A percentile compares a stretch with the other conserved stretches of the same genome.
Evolutionary conservation across 2,329 filamentous ascomycete species (phyloP).

Genomic region (Rutstroemia sydowiana): DNA sequence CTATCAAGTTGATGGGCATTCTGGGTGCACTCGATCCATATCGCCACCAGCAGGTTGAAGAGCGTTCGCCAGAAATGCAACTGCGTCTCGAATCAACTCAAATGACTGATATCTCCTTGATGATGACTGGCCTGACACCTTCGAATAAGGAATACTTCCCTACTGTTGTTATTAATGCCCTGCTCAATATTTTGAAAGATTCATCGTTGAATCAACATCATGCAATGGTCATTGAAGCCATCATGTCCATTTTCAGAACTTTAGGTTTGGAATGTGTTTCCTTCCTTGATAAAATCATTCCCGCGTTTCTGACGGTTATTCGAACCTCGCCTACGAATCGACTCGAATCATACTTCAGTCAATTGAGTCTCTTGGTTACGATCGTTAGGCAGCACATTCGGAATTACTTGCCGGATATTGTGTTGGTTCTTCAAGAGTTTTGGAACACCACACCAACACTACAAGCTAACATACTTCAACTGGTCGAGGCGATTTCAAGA

Average conservation of each 20-base stretch:
- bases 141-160: slow-evolving; percentile 98
- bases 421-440: slow-evolving; percentile 79
- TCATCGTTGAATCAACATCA: slow-evolving; percentile 85
- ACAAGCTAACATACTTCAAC: slow-evolving; percentile 82
- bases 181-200: slow-evolving; percentile 87
- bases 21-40: slow-evolving; percentile 93
- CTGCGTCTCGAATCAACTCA: slow-evolving; percentile 54
- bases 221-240: slow-evolving; percentile 88
- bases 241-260: slow-evolving; percentile 98
- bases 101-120: slow-evolving; percentile 88
- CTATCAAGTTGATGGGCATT: slow-evolving; percentile 95
- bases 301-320: slow-evolving; percentile 87
- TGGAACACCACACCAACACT: slow-evolving; percentile 77
- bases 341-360: slow-evolving; percentile 95
- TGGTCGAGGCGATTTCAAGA: slow-evolving; percentile 89
- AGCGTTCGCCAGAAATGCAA: slow-evolving; percentile 77
- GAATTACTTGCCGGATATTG: slow-evolving; percentile 79
- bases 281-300: slow-evolving; percentile 89
- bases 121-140: slow-evolving; percentile 94
- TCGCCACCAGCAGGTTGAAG: slow-evolving; percentile 90
- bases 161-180: slow-evolving; percentile 92
- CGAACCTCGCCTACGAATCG: slow-evolving; percentile 68
- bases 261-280: slow-evolving; percentile 92
- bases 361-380: slow-evolving; percentile 83
- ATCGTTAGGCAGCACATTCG: slow-evolving; percentile 96